These are phyloP conservation scores for Coffea eugenioides DNA, from an alignment of 257 asterid species.

Conservation along the genomic window DNA sequence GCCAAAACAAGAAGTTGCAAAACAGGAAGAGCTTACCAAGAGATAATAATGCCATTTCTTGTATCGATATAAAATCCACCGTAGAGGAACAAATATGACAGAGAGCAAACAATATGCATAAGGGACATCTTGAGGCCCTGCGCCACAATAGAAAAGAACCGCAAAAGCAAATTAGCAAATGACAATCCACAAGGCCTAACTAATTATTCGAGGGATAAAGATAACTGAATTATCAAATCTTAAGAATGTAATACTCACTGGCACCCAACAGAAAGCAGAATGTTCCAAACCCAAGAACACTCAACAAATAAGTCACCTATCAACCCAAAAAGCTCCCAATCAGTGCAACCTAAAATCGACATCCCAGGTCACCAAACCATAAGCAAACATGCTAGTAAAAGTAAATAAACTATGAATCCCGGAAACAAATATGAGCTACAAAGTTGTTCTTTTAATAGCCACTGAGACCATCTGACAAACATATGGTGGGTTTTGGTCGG, in stretches of 20 bases:
- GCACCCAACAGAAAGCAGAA: slow-evolving; percentile 96
- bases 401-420: neutral
- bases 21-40: slow-evolving; percentile 50
- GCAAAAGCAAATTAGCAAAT: slow-evolving; percentile 19
- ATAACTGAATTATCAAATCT: slow-evolving; percentile 7
- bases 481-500: neutral
- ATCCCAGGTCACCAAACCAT: slow-evolving; percentile 4
- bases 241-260: slow-evolving; percentile 45
- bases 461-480: neutral
- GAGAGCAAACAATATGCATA: slow-evolving; percentile 80
- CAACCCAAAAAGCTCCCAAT: slow-evolving; percentile 8
- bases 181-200: neutral
- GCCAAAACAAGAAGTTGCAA: neutral
- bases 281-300: slow-evolving; percentile 96
- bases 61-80: slow-evolving; percentile 96
- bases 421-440: neutral
- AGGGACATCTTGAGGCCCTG: slow-evolving; percentile 96
- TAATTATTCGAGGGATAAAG: neutral
- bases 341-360: slow-evolving; percentile 15
- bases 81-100: slow-evolving; percentile 86
- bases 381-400: neutral
- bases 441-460: neutral
- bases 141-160: slow-evolving; percentile 11
- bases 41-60: slow-evolving; percentile 99
- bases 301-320: slow-evolving; percentile 84